These are phyloP conservation scores for Fusarium papillatum DNA, from an alignment of 2,329 filamentous ascomycete genomes.

Conservation along the genomic window DNA sequence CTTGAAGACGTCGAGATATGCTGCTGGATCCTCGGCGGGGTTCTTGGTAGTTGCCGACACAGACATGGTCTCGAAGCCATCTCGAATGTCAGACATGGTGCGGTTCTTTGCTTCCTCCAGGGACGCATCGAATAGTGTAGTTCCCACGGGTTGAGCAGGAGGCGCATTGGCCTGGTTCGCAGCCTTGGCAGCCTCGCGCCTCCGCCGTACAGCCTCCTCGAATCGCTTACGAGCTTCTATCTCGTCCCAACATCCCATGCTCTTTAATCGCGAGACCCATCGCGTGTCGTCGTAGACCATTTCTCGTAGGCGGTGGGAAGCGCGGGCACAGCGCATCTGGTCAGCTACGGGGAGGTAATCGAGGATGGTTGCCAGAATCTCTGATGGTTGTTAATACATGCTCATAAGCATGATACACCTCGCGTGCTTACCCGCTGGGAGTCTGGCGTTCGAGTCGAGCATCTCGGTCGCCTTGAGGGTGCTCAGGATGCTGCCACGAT, in stretches of 20 bases:
- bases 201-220: constrained; percentile 76
- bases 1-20: constrained; percentile 78
- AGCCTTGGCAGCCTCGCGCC: constrained; percentile 65
- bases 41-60: constrained; percentile 62
- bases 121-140: constrained; percentile 82
- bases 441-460: constrained; percentile 80
- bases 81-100: constrained; percentile 53
- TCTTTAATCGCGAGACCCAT: constrained; percentile 89
- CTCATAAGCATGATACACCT: neutral
- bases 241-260: constrained; percentile 95
- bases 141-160: constrained; percentile 40
- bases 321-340: constrained; percentile 86
- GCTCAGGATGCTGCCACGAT: constrained; percentile 72
- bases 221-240: constrained; percentile 84
- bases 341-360: constrained; percentile 91
- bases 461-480: constrained; percentile 87
- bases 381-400: constrained; percentile 55
- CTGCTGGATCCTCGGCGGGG: constrained; percentile 70
- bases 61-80: constrained; percentile 86
- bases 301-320: constrained; percentile 89
- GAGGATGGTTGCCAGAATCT: constrained; percentile 89
- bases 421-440: constrained; percentile 79
- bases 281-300: constrained; percentile 99
- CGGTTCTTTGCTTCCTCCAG: constrained; percentile 72
- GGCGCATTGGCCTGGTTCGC: constrained; percentile 32